A percentile compares a stretch with the other conserved stretches of the same genome.
These are phyloP conservation scores for Boletus rubescentipes DNA, from an alignment of 768 basidiomycete species.

Conservation along the genomic window DNA sequence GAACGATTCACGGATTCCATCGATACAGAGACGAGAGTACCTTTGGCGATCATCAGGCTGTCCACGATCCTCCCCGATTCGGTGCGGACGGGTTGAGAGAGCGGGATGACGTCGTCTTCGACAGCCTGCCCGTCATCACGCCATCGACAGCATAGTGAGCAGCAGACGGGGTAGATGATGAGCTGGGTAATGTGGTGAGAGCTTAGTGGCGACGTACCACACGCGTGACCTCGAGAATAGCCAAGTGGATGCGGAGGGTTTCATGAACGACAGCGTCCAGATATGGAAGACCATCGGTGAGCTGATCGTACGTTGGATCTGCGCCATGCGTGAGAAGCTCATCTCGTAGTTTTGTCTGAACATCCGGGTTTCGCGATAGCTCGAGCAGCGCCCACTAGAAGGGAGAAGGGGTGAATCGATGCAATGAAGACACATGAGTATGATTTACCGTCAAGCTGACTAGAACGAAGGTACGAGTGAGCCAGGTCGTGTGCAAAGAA, in stretches of 20 bases:
- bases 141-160: too few relatives aligned
- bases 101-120: slow-evolving; percentile 58
- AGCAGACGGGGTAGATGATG: background rate
- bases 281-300: slow-evolving; percentile 50
- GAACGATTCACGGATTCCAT: slow-evolving; percentile 51
- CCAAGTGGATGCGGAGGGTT: slow-evolving; percentile 42
- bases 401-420: background rate
- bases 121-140: slow-evolving; percentile 31
- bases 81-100: slow-evolving; percentile 45
- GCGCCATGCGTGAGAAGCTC: too few relatives aligned
- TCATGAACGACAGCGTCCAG: slow-evolving; percentile 53
- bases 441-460: slow-evolving; percentile 19
- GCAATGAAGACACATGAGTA: background rate
- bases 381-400: slow-evolving; percentile 19
- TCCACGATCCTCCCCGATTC: slow-evolving; percentile 38
- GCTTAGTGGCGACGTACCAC: slow-evolving; percentile 8
- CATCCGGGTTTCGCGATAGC: too few relatives aligned
- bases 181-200: too few relatives aligned
- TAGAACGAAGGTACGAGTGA: background rate
- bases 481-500: background rate
- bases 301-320: too few relatives aligned
- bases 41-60: slow-evolving; percentile 46
- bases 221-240: slow-evolving; percentile 26
- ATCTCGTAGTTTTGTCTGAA: too few relatives aligned
- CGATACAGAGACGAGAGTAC: slow-evolving; percentile 42